Evolutionary conservation across 2,329 filamentous ascomycete species (phyloP).

Genomic region (Cladosporium sp.): DNA sequence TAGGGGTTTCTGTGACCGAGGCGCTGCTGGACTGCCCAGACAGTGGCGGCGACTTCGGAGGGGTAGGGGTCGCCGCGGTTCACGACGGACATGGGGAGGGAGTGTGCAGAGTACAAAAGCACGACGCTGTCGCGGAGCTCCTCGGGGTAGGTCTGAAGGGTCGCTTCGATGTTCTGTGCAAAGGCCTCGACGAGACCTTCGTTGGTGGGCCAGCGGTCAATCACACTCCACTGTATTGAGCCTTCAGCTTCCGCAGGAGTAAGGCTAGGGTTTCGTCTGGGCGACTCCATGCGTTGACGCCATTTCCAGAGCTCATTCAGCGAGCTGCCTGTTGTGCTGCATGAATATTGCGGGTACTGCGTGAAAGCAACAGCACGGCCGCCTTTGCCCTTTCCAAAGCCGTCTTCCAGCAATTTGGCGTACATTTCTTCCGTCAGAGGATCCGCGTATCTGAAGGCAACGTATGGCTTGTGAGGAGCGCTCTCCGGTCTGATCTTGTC

Average conservation of each 20-base stretch:
- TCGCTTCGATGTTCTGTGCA: slow-evolving; percentile 84
- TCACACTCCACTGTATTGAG: slow-evolving; percentile 90
- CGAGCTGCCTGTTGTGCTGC: slow-evolving; percentile 92
- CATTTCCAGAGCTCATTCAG: slow-evolving; percentile 98
- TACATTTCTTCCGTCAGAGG: slow-evolving; percentile 96
- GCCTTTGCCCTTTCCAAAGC: slow-evolving; percentile 84
- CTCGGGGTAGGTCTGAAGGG: slow-evolving; percentile 75
- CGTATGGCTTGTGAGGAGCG: slow-evolving; percentile 94
- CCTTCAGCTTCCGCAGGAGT: slow-evolving; percentile 58
- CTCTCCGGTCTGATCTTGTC: slow-evolving; percentile 88
- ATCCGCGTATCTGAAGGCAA: slow-evolving; percentile 91
- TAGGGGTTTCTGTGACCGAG: slow-evolving; percentile 86
- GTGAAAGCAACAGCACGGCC: slow-evolving; percentile 94
- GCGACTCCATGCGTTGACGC: slow-evolving; percentile 71
- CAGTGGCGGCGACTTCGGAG: slow-evolving; percentile 89
- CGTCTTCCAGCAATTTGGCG: slow-evolving; percentile 72
- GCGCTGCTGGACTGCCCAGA: slow-evolving; percentile 92
- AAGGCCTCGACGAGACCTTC: slow-evolving; percentile 85
- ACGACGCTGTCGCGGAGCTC: slow-evolving; percentile 76
- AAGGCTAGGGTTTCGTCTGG: slow-evolving; percentile 21
- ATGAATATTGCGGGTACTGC: slow-evolving; percentile 97
- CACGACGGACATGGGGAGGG: slow-evolving; percentile 92
- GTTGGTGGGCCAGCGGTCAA: slow-evolving; percentile 96
- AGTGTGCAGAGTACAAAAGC: slow-evolving; percentile 85
- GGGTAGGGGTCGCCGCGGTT: slow-evolving; percentile 96